phyloP scores from a whole-genome alignment of 2,329 filamentous ascomycete genomes.

The Diaporthe humulicola region DNA sequence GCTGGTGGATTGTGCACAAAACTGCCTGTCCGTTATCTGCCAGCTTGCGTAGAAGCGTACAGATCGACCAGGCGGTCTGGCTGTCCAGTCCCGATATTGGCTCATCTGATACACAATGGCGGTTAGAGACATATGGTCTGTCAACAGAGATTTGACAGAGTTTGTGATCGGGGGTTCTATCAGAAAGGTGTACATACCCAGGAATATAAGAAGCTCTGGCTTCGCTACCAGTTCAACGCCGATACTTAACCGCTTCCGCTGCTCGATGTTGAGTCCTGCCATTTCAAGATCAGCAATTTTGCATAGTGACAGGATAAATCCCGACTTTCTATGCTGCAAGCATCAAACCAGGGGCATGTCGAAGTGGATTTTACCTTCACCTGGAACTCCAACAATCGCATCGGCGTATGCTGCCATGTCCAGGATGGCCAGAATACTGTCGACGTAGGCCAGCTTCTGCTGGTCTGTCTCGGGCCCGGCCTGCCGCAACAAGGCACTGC shows the following conservation, averaged over 20 bases:
- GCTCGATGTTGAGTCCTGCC: conserved; percentile 49
- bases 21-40: conserved; percentile 64
- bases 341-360: no score
- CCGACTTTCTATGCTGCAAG: no score
- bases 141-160: background rate
- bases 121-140: no score
- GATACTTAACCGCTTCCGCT: conserved; percentile 72
- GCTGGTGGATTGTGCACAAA: conserved; percentile 66
- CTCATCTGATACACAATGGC: conserved; percentile 70
- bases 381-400: conserved; percentile 45
- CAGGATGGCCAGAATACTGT: conserved; percentile 63
- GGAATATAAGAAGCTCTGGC: conserved; percentile 76
- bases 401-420: conserved; percentile 44
- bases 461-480: conserved; percentile 61
- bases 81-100: conserved; percentile 81
- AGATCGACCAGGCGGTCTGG: conserved; percentile 81
- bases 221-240: conserved; percentile 80
- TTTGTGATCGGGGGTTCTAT: background rate
- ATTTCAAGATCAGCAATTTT: background rate
- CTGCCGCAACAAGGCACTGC: conserved; percentile 65
- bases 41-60: conserved; percentile 76
- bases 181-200: background rate
- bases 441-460: conserved; percentile 71
- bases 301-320: background rate
- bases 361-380: background rate